phyloP scores from a whole-genome alignment of 768 basidiomycete genomes.

The Clitopilus hobsonii region DNA sequence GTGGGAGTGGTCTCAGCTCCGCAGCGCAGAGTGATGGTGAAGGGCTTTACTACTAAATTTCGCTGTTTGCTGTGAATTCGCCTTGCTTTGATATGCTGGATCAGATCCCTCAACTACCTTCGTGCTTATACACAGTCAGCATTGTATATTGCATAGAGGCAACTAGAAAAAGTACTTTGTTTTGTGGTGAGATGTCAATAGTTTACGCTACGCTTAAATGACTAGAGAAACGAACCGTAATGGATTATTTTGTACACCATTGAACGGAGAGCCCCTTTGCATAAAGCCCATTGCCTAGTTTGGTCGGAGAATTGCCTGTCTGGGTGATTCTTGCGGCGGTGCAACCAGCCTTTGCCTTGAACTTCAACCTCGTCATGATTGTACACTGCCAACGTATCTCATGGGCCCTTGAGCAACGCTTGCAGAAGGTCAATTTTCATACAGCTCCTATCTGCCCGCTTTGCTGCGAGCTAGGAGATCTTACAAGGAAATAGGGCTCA shows the following conservation, averaged over 20 bases:
- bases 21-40: constrained; percentile 57
- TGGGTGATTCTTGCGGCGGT: too few relatives aligned
- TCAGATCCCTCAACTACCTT: neutral
- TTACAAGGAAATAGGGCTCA: too few relatives aligned
- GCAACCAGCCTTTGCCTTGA: too few relatives aligned
- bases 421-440: too few relatives aligned
- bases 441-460: too few relatives aligned
- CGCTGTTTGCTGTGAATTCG: neutral
- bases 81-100: neutral
- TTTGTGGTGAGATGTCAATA: neutral
- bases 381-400: too few relatives aligned
- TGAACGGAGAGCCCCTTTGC: too few relatives aligned
- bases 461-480: too few relatives aligned
- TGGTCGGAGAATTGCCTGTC: too few relatives aligned
- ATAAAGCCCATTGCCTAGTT: too few relatives aligned
- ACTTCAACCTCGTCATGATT: too few relatives aligned
- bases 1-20: constrained; percentile 50
- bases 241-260: neutral
- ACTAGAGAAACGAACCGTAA: neutral
- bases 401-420: too few relatives aligned
- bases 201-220: neutral
- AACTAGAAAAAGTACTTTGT: neutral
- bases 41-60: constrained; percentile 27
- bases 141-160: neutral
- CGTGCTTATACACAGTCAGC: neutral